A percentile compares a stretch with the other conserved stretches of the same genome.
Evolutionary conservation across 257 asterid genomes (phyloP).

Genomic region (Plectranthus barbatus): DNA sequence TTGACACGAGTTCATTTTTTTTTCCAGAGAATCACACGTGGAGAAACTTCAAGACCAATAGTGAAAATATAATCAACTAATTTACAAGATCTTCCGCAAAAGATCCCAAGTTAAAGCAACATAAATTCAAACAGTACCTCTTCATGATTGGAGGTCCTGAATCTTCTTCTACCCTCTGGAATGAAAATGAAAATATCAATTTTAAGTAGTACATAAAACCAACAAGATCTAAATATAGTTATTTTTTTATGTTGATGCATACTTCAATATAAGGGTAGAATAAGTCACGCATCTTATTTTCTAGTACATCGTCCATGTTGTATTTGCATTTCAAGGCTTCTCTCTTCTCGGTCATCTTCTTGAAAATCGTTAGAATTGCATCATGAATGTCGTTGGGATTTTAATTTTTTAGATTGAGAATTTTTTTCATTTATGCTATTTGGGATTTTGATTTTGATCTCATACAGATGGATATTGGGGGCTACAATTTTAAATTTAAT

Average conservation of each 20-base stretch:
- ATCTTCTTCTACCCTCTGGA: conserved; percentile 74
- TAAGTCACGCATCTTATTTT: conserved; percentile 75
- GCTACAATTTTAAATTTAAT: too few relatives aligned
- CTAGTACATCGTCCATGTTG: conserved; percentile 63
- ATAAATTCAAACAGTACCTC: conserved; percentile 52
- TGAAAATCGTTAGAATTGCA: conserved; percentile 60
- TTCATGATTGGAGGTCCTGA: conserved; percentile 76
- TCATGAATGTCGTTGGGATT: too few relatives aligned
- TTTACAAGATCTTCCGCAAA: not conserved
- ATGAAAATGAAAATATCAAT: conserved; percentile 9
- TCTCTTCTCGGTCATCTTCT: conserved; percentile 53
- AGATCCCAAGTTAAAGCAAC: not conserved
- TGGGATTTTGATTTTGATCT: too few relatives aligned
- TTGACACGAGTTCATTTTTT: not conserved
- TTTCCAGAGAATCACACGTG: not conserved
- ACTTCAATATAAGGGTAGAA: conserved; percentile 84
- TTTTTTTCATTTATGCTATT: too few relatives aligned
- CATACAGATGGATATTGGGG: too few relatives aligned
- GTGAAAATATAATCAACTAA: not conserved
- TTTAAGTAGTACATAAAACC: conserved; percentile 11
- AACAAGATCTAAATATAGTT: not conserved
- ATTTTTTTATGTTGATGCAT: not conserved
- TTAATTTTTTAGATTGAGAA: too few relatives aligned
- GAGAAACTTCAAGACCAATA: not conserved
- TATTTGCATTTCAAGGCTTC: conserved; percentile 53